These are phyloP conservation scores for Sugiyamaella paludigena DNA, from an alignment of 1,139 yeast genomes.

Conservation along the genomic window DNA sequence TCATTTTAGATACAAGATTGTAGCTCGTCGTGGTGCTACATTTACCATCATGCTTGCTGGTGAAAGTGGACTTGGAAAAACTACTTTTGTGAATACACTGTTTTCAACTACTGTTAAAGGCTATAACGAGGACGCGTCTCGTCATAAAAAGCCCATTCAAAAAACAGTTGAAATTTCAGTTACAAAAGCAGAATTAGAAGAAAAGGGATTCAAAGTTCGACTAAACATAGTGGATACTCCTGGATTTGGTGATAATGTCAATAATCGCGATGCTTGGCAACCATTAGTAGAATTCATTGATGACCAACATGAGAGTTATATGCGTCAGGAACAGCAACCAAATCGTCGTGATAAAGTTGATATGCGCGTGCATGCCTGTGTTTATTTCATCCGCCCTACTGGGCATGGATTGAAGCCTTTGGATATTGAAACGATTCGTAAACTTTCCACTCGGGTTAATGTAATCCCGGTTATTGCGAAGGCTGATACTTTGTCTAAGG, in stretches of 20 bases:
- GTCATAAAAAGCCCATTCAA: constrained; percentile 71
- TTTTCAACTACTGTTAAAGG: constrained; percentile 59
- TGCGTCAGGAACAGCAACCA: constrained; percentile 98
- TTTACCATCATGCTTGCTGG: constrained; percentile 96
- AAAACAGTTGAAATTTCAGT: constrained; percentile 92
- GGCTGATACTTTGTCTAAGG: constrained; percentile 85
- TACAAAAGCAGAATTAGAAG: constrained; percentile 88
- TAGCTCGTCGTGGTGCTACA: constrained; percentile 82
- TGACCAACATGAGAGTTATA: constrained; percentile 91
- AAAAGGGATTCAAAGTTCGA: constrained; percentile 80
- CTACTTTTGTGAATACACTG: constrained; percentile 90
- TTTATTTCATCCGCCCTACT: constrained; percentile 93
- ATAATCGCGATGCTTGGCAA: constrained; percentile 90
- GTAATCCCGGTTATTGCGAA: constrained; percentile 94
- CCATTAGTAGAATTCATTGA: constrained; percentile 91
- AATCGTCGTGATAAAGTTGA: constrained; percentile 57
- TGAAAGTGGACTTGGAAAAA: constrained; percentile 85
- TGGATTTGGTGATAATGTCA: constrained; percentile 95
- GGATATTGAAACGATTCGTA: constrained; percentile 91
- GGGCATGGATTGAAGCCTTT: constrained; percentile 93
- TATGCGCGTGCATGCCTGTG: constrained; percentile 90
- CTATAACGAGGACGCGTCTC: constrained; percentile 59
- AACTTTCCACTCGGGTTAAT: constrained; percentile 83
- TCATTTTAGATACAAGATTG: constrained; percentile 79
- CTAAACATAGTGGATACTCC: constrained; percentile 94